Evolutionary conservation across 2,329 filamentous ascomycete species (phyloP).

Genomic region (Cladophialophora carrionii): DNA sequence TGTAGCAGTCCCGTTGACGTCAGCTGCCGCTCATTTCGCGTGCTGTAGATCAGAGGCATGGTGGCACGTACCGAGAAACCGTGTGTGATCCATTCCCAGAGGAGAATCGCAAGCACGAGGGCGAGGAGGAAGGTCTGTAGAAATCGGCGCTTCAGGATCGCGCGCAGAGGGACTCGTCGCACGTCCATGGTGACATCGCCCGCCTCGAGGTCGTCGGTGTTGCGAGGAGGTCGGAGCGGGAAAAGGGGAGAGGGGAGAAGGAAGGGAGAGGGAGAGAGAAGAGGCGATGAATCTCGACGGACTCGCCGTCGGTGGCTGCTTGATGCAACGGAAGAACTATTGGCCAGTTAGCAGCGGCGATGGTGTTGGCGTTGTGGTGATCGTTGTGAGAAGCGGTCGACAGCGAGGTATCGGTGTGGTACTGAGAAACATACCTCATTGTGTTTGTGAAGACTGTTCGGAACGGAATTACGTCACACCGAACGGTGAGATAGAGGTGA

Average conservation of each 20-base stretch:
- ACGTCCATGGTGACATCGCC: conserved; percentile 20
- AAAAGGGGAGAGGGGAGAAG: neutral
- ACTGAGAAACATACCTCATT: neutral
- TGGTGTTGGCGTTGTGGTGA: neutral
- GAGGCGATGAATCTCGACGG: conserved; percentile 7
- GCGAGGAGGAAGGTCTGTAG: conserved; percentile 8
- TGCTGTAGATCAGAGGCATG: conserved; percentile 2
- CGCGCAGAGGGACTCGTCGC: conserved; percentile 11
- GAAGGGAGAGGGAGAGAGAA: conserved; percentile 2
- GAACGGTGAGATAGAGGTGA: conserved; percentile 1
- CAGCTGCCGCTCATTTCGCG: neutral
- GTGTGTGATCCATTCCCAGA: conserved; percentile 10
- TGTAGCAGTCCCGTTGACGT: neutral
- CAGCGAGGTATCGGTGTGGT: conserved; percentile 1
- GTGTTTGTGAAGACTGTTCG: conserved; percentile 1
- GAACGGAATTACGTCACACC: conserved; percentile 8
- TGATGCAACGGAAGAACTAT: conserved; percentile 16
- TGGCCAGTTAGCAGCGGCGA: conserved; percentile 5
- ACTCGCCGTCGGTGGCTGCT: neutral
- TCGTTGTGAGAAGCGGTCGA: conserved; percentile 14
- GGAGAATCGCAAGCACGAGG: conserved; percentile 15
- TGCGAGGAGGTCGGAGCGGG: conserved; percentile 11
- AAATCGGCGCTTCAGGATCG: conserved; percentile 9
- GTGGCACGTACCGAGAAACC: conserved; percentile 14
- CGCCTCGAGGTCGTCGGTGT: conserved; percentile 12